Base-by-base conservation (phyloP, 140 eudicot species). In the Anethum foeniculum region DNA sequence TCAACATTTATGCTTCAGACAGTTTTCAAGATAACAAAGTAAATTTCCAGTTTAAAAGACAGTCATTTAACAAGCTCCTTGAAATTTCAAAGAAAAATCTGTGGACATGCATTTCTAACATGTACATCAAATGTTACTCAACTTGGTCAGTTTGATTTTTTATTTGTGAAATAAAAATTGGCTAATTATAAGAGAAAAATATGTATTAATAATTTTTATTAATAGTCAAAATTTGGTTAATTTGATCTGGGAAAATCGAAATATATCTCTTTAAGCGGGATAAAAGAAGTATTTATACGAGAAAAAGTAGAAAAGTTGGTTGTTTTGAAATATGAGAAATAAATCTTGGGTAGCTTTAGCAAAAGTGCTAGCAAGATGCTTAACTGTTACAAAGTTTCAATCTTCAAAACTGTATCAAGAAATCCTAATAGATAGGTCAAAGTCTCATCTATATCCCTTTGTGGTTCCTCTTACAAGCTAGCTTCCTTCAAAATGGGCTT, bases 371-470 rank as follows among this genome's bases (percentile, higher is more conserved):
- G 79, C 48, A 82, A 85, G 88, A 88, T 88, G 88, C 90, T 81
- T 65, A 64, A 77, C 74, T 71, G 71, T 64, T 16, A 64, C 81
- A 73, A 51, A 77, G 52, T 47, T 47, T 47, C 52, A 62, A 51
- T 21, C 81, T 82, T 83, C 82, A 81, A 85, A 89, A 82, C 80
- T 82, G 72, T 86, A 82, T 79, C 84, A 74, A 68, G 76, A 84
- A 84, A 83, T 78, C 80, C 79, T 77, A 79, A 54, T 81, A 80
- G 78, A 78, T 76, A 85, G 87, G 92, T 88, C 95, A 90, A 88
- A 88, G 84, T 85, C 86, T 49, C 81, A 72, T 81, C 82, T 48
- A 58, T 82, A 38, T 74, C 78, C 19, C 65, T 65, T 73, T 80
- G 49, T 86, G 85, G 85, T 85, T 88, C 88, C 83, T 84, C 83